Base-by-base conservation (phyloP, 2,329 filamentous ascomycete species). In the Alternaria sp. region DNA sequence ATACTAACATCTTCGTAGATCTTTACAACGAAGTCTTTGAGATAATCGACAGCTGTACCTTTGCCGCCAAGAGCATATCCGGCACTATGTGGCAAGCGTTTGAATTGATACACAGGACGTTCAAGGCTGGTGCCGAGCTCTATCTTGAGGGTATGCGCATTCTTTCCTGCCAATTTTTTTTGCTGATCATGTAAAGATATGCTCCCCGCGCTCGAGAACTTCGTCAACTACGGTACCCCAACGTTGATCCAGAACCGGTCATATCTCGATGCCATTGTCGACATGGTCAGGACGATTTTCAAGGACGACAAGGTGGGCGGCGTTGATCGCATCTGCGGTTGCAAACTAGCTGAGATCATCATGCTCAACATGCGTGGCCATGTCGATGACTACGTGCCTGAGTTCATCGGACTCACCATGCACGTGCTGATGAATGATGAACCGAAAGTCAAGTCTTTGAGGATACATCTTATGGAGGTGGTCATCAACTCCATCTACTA, bases 41-140 rank as follows among this genome's bases (percentile, higher is more conserved):
- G 80, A 99, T 99, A 70, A 96, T 99, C 69, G 95, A 99, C 78
- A 97, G 93, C 83, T 99, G 95, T 83, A 99, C 95, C 7, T 99
- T 98, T 77, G 92, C 95, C 10, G 94, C 95, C 62, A 99, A 98
- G 83, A 86, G 87, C 58, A 98, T 99, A 68, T 97, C 95, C 1
- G 88, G 90, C 9, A 96, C 92, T 40, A 99, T 99, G 95, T 99
- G 95, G 95, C 89, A 94, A 79, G 94, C 95, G 2, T 99, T 99
- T 76, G 93, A 97, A 80, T 85, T 98, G 42, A 96, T 99, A 63
- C 94, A 98, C 80, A 88, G 91, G 66, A 97, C 94, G 1, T 99
- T 99, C 84, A 98, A 98, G 81, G 91, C 92, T 58, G 95, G 95
- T 39, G 95, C 94, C 34, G 94, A 99, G 81, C 86, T 98, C 44